A percentile compares a stretch with the other conserved stretches of the same genome.
Evolutionary conservation across 345 rosid species (phyloP).

Genomic region (Syzygium oleosum): DNA sequence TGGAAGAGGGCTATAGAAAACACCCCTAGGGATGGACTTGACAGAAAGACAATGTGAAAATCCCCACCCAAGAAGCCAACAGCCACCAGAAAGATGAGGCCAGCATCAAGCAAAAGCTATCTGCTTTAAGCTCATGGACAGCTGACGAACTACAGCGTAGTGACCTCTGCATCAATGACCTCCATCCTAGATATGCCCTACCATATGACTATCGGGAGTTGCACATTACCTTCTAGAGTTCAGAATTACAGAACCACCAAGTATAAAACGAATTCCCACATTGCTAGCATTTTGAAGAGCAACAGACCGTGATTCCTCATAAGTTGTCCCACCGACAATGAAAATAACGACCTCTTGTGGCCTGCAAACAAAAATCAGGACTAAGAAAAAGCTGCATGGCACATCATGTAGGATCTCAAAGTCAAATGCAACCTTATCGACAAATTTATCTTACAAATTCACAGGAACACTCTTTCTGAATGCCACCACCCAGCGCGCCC

Average conservation of each 20-base stretch:
- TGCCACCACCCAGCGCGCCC: too few relatives aligned
- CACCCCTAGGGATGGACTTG: background rate
- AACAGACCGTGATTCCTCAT: constrained; percentile 86
- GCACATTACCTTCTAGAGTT: constrained; percentile 75
- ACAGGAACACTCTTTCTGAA: background rate
- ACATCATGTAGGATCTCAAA: background rate
- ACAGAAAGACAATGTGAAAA: background rate
- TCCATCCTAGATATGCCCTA: background rate
- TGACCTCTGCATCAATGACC: background rate
- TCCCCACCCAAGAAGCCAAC: background rate
- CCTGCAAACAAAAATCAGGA: constrained; percentile 31
- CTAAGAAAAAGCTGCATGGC: background rate
- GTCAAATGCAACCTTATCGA: background rate
- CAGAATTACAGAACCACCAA: constrained; percentile 81
- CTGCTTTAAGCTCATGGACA: background rate
- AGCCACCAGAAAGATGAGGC: background rate
- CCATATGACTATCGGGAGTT: background rate
- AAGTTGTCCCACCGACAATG: constrained; percentile 94
- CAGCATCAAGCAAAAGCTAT: background rate
- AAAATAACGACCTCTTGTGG: constrained; percentile 90
- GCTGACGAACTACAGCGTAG: background rate
- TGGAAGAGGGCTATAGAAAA: background rate
- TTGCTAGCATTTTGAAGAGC: constrained; percentile 73
- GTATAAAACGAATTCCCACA: constrained; percentile 79
- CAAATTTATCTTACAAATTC: background rate